Evolutionary conservation across 2,329 filamentous ascomycete genomes (phyloP).

Genomic region (Claviceps humidiphila): DNA sequence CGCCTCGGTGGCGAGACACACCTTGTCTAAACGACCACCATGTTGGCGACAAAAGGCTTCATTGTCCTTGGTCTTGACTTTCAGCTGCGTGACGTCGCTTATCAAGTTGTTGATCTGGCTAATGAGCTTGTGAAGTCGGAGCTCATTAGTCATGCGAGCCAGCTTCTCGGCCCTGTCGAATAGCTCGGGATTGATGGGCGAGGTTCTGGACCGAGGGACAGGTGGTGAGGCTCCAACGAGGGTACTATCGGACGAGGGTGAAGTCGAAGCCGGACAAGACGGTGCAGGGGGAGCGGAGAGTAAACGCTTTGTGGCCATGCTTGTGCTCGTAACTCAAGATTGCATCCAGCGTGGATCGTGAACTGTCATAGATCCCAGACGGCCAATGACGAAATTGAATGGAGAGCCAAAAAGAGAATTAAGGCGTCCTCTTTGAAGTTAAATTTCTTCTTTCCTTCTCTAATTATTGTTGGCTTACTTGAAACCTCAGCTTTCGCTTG

Average conservation of each 20-base stretch:
- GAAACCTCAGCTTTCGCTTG: not conserved
- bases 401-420: too few species aligned
- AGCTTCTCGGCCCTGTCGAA: conserved; percentile 19
- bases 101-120: conserved; percentile 18
- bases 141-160: conserved; percentile 24
- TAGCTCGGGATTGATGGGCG: conserved; percentile 4
- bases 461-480: not conserved
- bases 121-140: conserved; percentile 18
- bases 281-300: conserved; percentile 4
- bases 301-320: conserved; percentile 3
- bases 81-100: conserved; percentile 16
- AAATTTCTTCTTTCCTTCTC: not conserved
- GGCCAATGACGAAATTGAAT: not conserved
- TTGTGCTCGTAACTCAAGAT: not conserved
- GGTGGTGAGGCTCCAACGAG: not conserved
- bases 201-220: not conserved
- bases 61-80: conserved; percentile 14
- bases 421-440: not conserved
- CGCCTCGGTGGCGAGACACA: conserved; percentile 19
- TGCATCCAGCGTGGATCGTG: not conserved
- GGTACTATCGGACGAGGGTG: not conserved
- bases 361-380: not conserved
- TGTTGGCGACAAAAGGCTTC: conserved; percentile 16
- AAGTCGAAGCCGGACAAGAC: not conserved
- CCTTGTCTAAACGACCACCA: conserved; percentile 15